A percentile compares a stretch with the other conserved stretches of the same genome.
phyloP scores from a whole-genome alignment of 192 early-diverging fungal species.

The Rhizoclosmatium globosum region DNA sequence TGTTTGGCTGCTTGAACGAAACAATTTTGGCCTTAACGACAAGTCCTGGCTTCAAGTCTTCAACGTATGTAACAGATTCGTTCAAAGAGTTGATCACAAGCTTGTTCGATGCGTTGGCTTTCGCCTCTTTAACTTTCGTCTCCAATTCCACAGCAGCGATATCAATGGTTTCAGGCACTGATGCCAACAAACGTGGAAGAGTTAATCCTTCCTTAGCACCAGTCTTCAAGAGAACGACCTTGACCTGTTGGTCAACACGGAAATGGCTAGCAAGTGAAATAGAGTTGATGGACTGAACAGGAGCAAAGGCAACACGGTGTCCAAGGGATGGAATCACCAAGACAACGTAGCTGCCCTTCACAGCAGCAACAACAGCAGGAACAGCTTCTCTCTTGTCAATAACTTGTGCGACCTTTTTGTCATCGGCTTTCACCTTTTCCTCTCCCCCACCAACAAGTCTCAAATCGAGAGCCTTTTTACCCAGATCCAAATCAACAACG shows the following conservation, averaged over 20 bases:
- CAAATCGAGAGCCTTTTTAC: slow-evolving; percentile 71
- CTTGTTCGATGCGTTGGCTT: too few species aligned
- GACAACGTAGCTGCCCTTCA: slow-evolving; percentile 84
- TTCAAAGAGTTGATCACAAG: slow-evolving; percentile 40
- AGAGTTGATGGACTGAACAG: slow-evolving; percentile 34
- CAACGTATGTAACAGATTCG: slow-evolving; percentile 29
- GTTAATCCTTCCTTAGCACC: not conserved
- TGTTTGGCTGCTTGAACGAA: slow-evolving; percentile 41
- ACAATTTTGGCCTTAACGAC: slow-evolving; percentile 44
- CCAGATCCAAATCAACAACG: slow-evolving; percentile 76
- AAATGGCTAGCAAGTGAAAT: slow-evolving; percentile 8
- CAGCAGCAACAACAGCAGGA: slow-evolving; percentile 71
- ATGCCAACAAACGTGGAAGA: slow-evolving; percentile 5
- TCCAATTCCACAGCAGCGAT: slow-evolving; percentile 1
- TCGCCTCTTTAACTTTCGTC: not conserved
- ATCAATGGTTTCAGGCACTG: not conserved
- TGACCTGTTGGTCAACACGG: slow-evolving; percentile 43
- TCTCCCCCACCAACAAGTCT: slow-evolving; percentile 11
- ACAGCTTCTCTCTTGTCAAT: slow-evolving; percentile 40
- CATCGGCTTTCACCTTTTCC: not conserved
- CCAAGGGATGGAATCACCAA: slow-evolving; percentile 63
- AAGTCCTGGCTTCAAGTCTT: slow-evolving; percentile 43
- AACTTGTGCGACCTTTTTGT: not conserved
- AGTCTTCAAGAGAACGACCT: slow-evolving; percentile 28
- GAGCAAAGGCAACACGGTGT: slow-evolving; percentile 39